Evolutionary conservation across 257 asterid genomes (phyloP), one percentile per base, ranked within the genome.

Genomic region (Lavandula angustifolia): DNA sequence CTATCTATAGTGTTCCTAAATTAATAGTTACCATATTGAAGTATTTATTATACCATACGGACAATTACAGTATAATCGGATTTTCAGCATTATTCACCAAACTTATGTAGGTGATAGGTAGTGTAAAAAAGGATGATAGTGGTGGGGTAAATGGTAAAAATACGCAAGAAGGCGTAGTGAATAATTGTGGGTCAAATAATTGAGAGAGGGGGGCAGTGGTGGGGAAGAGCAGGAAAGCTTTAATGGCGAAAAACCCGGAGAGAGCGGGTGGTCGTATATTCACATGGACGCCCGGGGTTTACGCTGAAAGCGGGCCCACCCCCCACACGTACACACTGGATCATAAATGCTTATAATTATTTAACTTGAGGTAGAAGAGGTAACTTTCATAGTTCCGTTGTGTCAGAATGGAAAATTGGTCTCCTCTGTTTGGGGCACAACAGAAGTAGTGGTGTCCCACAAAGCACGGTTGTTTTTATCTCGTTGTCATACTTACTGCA

Each of bases 281-380:
- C 96, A 90, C 95, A 85, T 90, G 97, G 96, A 80, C 95, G 80
- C 96, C 95, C 97, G 96, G 70, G 79, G 78, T 82, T 85, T 74
- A 14, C 97, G 97, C 96, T 80, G 94, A 75, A 60, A 54, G 64
- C 67, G 78, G 80, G 76, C 76, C 61, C 79, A 63, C 53, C 71
- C 55, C 68, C 37, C 64, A 69, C 72, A 55, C 1, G 41, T 32
- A 7, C 56, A 48, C 73, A 51, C 78, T 31, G 31, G 18, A 7
- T 57, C 69, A 58, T 42, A 4, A 52, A 43, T 66, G 48, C 27
- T 22, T 22, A 22, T 22, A 2, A 22, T 22, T 22, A 22, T 22
- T 22, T 22, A 22, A 22, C 27, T 22, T 22, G 27, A 22, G 27
- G 27, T 22, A 22, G 27, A 22, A 22, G 27, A 22, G 27, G 27